Evolutionary conservation across 164 flowering plant genomes (phyloP).

Genomic region (Vitis amurensis): DNA sequence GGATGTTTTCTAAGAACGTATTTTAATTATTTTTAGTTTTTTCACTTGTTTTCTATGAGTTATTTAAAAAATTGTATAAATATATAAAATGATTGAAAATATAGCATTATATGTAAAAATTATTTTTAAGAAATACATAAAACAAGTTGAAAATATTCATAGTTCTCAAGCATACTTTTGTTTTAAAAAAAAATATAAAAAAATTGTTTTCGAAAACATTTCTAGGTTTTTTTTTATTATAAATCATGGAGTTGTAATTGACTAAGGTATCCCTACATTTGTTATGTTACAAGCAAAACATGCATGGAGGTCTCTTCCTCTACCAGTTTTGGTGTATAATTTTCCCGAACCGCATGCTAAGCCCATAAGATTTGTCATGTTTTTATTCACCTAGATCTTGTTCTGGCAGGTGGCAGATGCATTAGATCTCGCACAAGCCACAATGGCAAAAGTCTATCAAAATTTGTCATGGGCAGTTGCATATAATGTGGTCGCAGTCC

Average conservation of each 20-base stretch:
- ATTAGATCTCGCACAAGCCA: conserved; percentile 82
- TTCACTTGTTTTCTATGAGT: too few species aligned
- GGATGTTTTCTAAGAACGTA: too few species aligned
- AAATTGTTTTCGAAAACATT: too few species aligned
- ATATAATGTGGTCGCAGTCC: conserved; percentile 80
- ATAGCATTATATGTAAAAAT: too few species aligned
- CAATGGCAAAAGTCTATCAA: conserved; percentile 90
- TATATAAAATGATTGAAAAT: too few species aligned
- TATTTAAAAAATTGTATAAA: too few species aligned
- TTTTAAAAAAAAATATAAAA: too few species aligned
- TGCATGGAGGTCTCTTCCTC: background rate
- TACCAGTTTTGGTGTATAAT: background rate
- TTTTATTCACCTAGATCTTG: background rate
- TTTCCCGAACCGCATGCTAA: background rate
- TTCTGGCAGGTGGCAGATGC: conserved; percentile 77
- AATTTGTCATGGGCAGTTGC: conserved; percentile 96
- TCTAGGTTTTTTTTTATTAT: too few species aligned
- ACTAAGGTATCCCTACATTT: background rate
- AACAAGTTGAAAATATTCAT: too few species aligned
- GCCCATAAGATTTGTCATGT: background rate
- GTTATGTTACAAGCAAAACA: background rate
- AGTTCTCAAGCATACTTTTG: too few species aligned
- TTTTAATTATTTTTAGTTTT: too few species aligned
- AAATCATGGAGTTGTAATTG: background rate
- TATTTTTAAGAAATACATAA: too few species aligned